Base-by-base conservation (phyloP, 1,284 basidiomycete genomes). In the Kwoniella shivajii region DNA sequence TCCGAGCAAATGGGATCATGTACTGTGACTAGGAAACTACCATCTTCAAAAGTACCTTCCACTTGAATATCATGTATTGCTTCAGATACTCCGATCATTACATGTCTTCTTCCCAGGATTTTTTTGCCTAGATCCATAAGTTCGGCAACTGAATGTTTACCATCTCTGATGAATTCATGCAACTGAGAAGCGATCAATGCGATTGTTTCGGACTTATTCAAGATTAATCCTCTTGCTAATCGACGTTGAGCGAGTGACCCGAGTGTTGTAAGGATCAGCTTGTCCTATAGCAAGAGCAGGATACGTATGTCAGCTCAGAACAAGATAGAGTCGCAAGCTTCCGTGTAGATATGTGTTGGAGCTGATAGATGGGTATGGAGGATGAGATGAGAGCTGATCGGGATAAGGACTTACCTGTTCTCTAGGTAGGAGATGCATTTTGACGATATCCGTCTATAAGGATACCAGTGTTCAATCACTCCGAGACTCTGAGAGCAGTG, bases 141-240 rank as follows among this genome's bases (percentile, higher is more conserved):
- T 63, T 96, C 84, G 1, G 91, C 84, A 2, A 99, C 94, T 0
- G 85, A 86, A 69, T 92, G 84, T n/a, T 80, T 76, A 4, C 94
- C 95, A 88, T 98, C 94, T n/a, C 95, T 84, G 66, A 96, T 95
- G 46, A 86, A 85, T 76, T 98, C 96, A 59, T 98, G 95, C 3
- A 99, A 84, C 65, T 94, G 91, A 18, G 85, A 85, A 1, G 91
- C 88, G 65, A 99, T 92, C 29, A 99, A 84, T 0, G 92, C 93
- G 13, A 88, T 86, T 0, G 92, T 88, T 78, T 99, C 96, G 9
- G 89, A 84, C 61, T 86, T 80, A 79, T 98, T 99, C 49, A 99
- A 84, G 38, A 84, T 82, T 30, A 95, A 75, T 9, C 95, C 96
- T 22, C 95, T 84, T 5, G 95, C 94, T 9, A 99, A 86, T 24